phyloP scores from a whole-genome alignment of 148 eudicot genomes.

The Chenopodium album region DNA sequence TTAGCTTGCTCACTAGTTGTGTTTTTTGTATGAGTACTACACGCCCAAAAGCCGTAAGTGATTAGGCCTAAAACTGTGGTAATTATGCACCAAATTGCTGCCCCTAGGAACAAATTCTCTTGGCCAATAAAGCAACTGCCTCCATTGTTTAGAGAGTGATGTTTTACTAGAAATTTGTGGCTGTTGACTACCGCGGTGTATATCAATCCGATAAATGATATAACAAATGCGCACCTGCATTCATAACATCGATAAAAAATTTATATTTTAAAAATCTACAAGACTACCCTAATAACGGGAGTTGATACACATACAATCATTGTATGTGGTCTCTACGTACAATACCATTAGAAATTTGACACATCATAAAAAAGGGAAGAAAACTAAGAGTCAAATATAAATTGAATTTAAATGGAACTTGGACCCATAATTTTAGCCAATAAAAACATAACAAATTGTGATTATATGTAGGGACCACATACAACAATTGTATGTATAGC shows the following conservation, averaged over 20 bases:
- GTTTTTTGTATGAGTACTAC: neutral
- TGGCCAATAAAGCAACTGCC: neutral
- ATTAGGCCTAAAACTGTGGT: neutral
- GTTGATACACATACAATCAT: too few relatives aligned
- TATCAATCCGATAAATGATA: neutral
- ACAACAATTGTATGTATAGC: too few relatives aligned
- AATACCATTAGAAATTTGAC: too few relatives aligned
- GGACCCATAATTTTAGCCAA: too few relatives aligned
- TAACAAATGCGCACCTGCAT: neutral
- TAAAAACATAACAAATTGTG: too few relatives aligned
- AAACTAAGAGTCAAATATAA: too few relatives aligned
- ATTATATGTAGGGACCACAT: too few relatives aligned
- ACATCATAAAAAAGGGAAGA: too few relatives aligned
- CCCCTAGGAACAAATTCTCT: neutral
- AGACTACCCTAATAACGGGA: too few relatives aligned
- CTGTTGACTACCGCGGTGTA: neutral
- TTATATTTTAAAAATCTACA: too few relatives aligned
- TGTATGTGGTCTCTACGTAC: too few relatives aligned
- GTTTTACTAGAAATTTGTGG: neutral
- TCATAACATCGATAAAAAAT: neutral
- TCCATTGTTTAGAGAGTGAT: neutral
- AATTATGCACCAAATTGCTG: conserved; percentile 9
- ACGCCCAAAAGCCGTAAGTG: neutral
- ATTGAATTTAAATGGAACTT: too few relatives aligned
- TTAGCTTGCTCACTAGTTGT: neutral